These are phyloP conservation scores for Thalassia testudinum DNA, from an alignment of 116 monocot genomes.

Conservation along the genomic window DNA sequence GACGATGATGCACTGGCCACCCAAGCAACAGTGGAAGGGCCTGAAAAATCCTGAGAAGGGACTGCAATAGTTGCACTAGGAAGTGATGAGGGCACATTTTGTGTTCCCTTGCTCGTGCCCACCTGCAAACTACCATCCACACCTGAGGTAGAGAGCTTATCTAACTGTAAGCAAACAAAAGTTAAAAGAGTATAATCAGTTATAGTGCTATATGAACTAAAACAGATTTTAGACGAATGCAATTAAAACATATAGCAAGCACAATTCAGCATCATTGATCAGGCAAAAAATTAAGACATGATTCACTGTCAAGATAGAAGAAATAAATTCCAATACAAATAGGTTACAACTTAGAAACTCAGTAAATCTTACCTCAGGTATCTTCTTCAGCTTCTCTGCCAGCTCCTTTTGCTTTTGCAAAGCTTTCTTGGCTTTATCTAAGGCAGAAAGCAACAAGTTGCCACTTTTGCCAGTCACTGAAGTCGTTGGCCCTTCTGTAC, in stretches of 20 bases:
- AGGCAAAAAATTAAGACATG: not conserved
- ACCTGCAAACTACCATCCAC: slow-evolving; percentile 13
- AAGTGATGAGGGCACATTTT: slow-evolving; percentile 3
- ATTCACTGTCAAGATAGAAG: not conserved
- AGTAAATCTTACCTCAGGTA: slow-evolving; percentile 40
- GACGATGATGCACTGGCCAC: slow-evolving; percentile 1
- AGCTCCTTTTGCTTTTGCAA: slow-evolving; percentile 89
- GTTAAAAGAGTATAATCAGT: not conserved
- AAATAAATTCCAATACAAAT: not conserved
- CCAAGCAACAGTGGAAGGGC: slow-evolving; percentile 1
- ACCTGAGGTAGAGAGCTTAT: slow-evolving; percentile 32
- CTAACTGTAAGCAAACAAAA: slow-evolving; percentile 31
- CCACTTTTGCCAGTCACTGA: slow-evolving; percentile 60
- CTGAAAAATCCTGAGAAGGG: slow-evolving; percentile 4
- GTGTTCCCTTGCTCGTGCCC: slow-evolving; percentile 14
- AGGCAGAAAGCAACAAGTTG: slow-evolving; percentile 80
- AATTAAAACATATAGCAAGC: not conserved
- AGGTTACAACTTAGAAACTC: not conserved
- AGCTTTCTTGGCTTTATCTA: slow-evolving; percentile 95
- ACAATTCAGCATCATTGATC: too few species aligned
- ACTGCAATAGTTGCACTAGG: slow-evolving; percentile 4
- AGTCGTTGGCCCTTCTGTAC: slow-evolving; percentile 79
- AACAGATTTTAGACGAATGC: not conserved
- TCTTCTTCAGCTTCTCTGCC: slow-evolving; percentile 78
- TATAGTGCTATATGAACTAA: not conserved